A percentile compares a stretch with the other conserved stretches of the same genome.
Conservation (phyloP, 2,329 filamentous ascomycete genomes). For the Grosmannia huntii region DNA sequence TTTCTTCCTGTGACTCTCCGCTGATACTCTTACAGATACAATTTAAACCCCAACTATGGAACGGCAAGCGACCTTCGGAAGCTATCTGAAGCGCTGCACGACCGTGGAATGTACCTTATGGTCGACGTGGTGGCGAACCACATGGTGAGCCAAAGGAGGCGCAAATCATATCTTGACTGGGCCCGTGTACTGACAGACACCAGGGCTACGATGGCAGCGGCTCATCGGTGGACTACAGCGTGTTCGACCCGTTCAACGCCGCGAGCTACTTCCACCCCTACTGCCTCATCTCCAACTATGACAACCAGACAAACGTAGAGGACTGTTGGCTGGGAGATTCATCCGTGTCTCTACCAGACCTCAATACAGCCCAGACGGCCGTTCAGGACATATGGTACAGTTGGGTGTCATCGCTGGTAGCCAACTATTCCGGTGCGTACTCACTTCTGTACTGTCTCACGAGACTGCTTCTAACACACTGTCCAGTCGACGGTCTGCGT, state of each 20-base stretch:
- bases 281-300: slow-evolving; percentile 39
- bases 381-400: slow-evolving; percentile 28
- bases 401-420: slow-evolving; percentile 47
- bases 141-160: slow-evolving; percentile 7
- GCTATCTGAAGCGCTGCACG: slow-evolving; percentile 31
- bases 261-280: slow-evolving; percentile 46
- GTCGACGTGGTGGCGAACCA: slow-evolving; percentile 26
- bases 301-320: slow-evolving; percentile 32
- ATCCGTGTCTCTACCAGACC: slow-evolving; percentile 47
- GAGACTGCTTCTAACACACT: neutral
- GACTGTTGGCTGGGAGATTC: slow-evolving; percentile 38
- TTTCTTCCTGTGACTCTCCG: neutral
- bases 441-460: neutral
- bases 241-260: slow-evolving; percentile 34
- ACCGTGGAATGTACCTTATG: slow-evolving; percentile 27
- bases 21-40: slow-evolving; percentile 15
- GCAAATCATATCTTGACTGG: too few species aligned
- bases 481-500: slow-evolving; percentile 44
- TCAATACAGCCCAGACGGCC: slow-evolving; percentile 37
- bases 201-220: slow-evolving; percentile 25
- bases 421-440: slow-evolving; percentile 32
- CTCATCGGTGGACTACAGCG: slow-evolving; percentile 19
- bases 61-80: slow-evolving; percentile 43
- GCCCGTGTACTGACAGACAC: neutral
- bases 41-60: slow-evolving; percentile 46